Conservation (phyloP, 1,284 basidiomycete species). For the Sanghuangporus sanghuang region DNA sequence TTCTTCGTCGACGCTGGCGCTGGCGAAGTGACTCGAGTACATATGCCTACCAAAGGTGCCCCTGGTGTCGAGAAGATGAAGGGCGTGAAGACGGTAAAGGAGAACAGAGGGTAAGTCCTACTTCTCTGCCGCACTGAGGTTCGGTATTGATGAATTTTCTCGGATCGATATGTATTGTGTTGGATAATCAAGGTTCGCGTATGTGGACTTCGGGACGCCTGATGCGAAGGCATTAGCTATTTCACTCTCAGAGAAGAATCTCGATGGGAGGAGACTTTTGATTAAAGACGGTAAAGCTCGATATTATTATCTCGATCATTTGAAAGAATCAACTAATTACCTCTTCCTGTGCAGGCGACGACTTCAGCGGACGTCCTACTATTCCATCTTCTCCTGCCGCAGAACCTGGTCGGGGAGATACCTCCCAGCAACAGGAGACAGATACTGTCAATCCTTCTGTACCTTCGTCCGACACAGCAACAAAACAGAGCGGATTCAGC, state of each 20-base stretch:
- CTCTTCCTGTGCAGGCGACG: conserved; percentile 46
- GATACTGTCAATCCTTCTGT: neutral
- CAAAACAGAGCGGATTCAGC: conserved; percentile 24
- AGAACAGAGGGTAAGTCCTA: conserved; percentile 67
- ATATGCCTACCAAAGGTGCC: conserved; percentile 63
- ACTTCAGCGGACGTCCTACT: conserved; percentile 64
- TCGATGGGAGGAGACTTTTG: conserved; percentile 84
- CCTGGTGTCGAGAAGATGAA: conserved; percentile 30
- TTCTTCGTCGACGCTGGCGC: conserved; percentile 69
- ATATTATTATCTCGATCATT: neutral
- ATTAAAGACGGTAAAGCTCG: conserved; percentile 80
- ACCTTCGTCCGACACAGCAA: conserved; percentile 7
- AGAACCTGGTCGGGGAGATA: too few relatives aligned
- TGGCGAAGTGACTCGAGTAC: conserved; percentile 59
- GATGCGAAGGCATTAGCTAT: conserved; percentile 77
- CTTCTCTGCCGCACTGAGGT: neutral
- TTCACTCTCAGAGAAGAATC: conserved; percentile 71
- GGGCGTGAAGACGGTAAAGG: conserved; percentile 27
- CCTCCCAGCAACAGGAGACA: neutral
- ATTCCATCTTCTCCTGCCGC: conserved; percentile 22
- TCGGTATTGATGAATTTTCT: conserved; percentile 1
- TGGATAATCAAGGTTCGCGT: conserved; percentile 71
- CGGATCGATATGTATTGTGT: neutral
- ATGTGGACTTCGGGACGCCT: conserved; percentile 85
- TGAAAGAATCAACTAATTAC: conserved; percentile 18